phyloP scores from a whole-genome alignment of 129 eudicot species.

The Mikania micrantha region DNA sequence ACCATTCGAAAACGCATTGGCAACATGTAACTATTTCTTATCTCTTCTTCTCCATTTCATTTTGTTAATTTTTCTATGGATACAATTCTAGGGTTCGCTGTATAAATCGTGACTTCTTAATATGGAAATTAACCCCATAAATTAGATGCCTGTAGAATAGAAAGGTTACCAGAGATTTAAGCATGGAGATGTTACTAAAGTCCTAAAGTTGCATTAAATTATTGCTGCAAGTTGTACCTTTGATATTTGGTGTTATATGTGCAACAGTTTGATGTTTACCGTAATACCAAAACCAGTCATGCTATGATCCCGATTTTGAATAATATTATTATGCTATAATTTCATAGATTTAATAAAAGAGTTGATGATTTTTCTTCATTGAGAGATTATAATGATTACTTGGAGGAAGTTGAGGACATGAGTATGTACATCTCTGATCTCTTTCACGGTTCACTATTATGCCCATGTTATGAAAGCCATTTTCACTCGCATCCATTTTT shows the following conservation, averaged over 20 bases:
- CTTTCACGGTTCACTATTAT: neutral
- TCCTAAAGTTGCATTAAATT: neutral
- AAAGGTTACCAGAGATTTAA: neutral
- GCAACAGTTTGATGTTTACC: neutral
- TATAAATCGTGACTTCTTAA: neutral
- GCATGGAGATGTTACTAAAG: neutral
- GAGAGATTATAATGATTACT: constrained; percentile 84
- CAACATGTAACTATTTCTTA: constrained; percentile 42
- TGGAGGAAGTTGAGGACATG: constrained; percentile 99
- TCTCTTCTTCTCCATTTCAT: neutral
- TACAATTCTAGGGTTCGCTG: neutral
- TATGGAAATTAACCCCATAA: neutral
- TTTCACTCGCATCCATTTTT: constrained; percentile 7
- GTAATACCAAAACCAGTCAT: neutral
- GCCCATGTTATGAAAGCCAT: neutral
- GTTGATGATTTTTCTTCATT: constrained; percentile 88
- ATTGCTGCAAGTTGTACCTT: neutral
- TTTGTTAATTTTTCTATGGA: neutral
- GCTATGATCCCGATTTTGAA: neutral
- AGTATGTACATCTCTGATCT: constrained; percentile 44
- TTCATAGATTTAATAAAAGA: constrained; percentile 77
- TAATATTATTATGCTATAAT: constrained; percentile 3
- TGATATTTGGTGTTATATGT: neutral
- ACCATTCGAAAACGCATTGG: constrained; percentile 67
- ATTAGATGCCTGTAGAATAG: too few species aligned